A percentile compares a stretch with the other conserved stretches of the same genome.
Conservation (phyloP, 441 rosid genomes). For the Erodium texanum region DNA sequence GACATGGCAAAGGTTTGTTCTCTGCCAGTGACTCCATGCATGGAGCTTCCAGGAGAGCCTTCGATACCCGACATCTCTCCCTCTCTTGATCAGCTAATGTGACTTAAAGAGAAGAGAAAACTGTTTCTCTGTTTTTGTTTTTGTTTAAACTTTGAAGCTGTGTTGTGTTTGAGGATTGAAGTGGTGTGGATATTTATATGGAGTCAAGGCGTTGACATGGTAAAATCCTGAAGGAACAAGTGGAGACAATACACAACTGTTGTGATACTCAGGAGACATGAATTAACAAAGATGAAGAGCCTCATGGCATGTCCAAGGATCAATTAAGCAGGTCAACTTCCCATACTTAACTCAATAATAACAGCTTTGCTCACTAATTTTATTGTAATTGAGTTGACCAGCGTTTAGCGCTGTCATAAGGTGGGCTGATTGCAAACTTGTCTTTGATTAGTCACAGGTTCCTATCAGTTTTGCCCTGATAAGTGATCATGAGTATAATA, state of each 20-base stretch:
- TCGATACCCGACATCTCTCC: slow-evolving; percentile 30
- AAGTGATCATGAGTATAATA: not conserved
- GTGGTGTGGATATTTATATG: not conserved
- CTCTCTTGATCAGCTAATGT: not conserved
- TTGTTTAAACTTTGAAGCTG: no score
- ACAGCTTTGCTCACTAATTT: not conserved
- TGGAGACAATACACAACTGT: no score
- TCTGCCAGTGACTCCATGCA: slow-evolving; percentile 75
- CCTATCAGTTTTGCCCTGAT: not conserved
- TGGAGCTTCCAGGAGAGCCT: slow-evolving; percentile 71
- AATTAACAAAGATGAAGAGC: not conserved
- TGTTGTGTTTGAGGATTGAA: not conserved
- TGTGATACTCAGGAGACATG: not conserved
- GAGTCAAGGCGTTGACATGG: not conserved
- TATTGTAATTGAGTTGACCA: not conserved
- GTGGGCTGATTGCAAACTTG: not conserved
- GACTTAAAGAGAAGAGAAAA: no score
- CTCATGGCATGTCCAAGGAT: slow-evolving; percentile 3
- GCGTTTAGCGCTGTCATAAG: not conserved
- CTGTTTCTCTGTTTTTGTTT: no score
- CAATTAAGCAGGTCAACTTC: not conserved
- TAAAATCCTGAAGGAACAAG: not conserved
- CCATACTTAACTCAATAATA: not conserved
- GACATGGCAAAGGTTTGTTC: slow-evolving; percentile 58
- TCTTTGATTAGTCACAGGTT: not conserved